phyloP scores from a whole-genome alignment of 2,329 filamentous ascomycete species.

The Trichoderma atrobrunneum region DNA sequence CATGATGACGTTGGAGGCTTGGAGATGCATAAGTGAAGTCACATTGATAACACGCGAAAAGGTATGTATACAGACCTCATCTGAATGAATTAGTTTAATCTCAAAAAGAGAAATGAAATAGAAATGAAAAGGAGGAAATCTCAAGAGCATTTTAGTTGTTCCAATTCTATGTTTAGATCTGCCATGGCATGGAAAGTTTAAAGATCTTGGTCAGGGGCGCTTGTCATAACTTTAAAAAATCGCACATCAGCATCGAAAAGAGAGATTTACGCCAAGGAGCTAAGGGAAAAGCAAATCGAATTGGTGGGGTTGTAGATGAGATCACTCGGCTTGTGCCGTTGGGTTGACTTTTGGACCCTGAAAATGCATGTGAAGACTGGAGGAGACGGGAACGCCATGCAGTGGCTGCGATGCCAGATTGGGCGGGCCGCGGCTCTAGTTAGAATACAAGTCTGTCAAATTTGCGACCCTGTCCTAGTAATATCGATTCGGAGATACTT shows the following conservation, averaged over 20 bases:
- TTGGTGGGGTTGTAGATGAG: not conserved
- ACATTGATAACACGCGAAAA: not conserved
- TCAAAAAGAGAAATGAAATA: not conserved
- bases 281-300: not conserved
- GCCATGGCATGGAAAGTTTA: not conserved
- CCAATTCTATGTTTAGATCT: not conserved
- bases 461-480: not conserved
- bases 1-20: not conserved
- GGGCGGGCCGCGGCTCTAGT: not conserved
- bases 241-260: not conserved
- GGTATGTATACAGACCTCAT: not conserved
- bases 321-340: not conserved
- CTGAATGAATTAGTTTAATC: not conserved
- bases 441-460: not conserved
- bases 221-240: not conserved
- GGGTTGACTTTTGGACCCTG: not conserved
- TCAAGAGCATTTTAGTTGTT: not conserved
- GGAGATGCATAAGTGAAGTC: not conserved
- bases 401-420: not conserved
- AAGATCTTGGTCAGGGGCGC: not conserved
- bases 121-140: not conserved
- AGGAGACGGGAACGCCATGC: not conserved
- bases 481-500: not conserved
- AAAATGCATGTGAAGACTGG: not conserved
- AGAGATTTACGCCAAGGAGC: not conserved